Conservation (phyloP, 1,284 basidiomycete genomes). For the Ceratobasidium theobromae region DNA sequence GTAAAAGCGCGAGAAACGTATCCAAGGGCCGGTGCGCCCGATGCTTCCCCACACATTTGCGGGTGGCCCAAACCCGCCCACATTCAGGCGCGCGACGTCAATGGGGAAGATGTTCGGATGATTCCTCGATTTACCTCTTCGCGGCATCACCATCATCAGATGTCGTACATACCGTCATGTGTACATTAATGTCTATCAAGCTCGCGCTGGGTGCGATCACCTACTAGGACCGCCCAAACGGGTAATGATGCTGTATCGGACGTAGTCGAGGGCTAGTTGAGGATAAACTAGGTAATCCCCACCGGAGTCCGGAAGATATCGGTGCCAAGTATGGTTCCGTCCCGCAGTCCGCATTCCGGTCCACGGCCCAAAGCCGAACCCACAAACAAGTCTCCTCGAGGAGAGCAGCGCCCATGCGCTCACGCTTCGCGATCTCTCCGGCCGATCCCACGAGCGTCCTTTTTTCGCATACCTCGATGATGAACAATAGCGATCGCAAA, state of each 20-base stretch:
- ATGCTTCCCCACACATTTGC: neutral
- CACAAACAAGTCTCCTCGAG: too few relatives aligned
- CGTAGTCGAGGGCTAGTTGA: neutral
- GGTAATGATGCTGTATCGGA: conserved; percentile 24
- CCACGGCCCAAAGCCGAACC: neutral
- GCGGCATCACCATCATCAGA: neutral
- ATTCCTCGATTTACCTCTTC: neutral
- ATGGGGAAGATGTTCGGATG: neutral
- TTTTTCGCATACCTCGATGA: too few relatives aligned
- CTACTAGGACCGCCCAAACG: neutral
- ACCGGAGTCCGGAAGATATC: conserved; percentile 18
- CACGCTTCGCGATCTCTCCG: neutral
- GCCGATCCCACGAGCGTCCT: neutral
- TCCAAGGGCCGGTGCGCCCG: neutral
- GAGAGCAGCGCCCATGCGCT: neutral
- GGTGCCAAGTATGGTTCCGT: neutral
- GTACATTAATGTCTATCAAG: neutral
- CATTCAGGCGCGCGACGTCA: neutral
- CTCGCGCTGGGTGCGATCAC: neutral
- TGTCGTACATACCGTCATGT: neutral
- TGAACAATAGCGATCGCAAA: neutral
- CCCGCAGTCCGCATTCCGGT: neutral
- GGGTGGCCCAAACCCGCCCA: neutral
- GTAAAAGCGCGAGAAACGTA: neutral
- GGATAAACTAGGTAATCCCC: neutral